Evolutionary conservation across 805 yeast genomes (phyloP).

Genomic region (Ogataea allantospora): DNA sequence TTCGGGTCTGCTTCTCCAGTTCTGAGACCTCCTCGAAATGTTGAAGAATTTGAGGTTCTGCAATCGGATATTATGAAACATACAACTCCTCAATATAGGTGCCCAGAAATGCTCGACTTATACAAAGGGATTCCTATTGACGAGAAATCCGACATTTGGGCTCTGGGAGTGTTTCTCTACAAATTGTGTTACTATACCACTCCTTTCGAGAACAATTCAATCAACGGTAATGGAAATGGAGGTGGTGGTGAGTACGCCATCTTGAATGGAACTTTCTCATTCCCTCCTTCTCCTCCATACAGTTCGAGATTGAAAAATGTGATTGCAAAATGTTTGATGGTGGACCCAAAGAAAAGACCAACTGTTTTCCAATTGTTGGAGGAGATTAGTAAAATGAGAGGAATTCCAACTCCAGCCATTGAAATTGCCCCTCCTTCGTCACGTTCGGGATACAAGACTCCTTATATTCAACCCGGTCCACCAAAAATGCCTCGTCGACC

Average conservation of each 20-base stretch:
- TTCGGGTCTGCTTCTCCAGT: constrained; percentile 77
- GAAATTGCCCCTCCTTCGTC: constrained; percentile 32
- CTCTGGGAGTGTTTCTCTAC: constrained; percentile 73
- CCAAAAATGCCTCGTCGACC: constrained; percentile 5
- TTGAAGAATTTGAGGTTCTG: constrained; percentile 56
- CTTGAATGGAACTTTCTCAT: constrained; percentile 51
- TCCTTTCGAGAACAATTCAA: constrained; percentile 61
- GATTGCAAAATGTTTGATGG: constrained; percentile 58
- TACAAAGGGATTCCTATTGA: constrained; percentile 67
- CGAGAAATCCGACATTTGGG: constrained; percentile 86
- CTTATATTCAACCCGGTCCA: too few relatives aligned
- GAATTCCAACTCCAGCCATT: constrained; percentile 35
- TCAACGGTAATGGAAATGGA: constrained; percentile 34
- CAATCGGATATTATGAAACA: constrained; percentile 72
- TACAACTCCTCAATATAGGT: constrained; percentile 81
- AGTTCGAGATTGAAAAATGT: constrained; percentile 62
- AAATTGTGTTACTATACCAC: constrained; percentile 80
- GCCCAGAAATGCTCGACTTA: constrained; percentile 83
- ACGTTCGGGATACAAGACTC: too few relatives aligned
- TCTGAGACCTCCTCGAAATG: constrained; percentile 58
- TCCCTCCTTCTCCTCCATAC: constrained; percentile 56
- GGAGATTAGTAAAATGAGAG: constrained; percentile 63
- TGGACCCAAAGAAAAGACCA: constrained; percentile 71
- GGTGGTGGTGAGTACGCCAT: constrained; percentile 61
- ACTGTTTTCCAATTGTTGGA: constrained; percentile 68